A percentile compares a stretch with the other conserved stretches of the same genome.
Conservation (phyloP, 257 asterid genomes). For the Gynochthodes officinalis region DNA sequence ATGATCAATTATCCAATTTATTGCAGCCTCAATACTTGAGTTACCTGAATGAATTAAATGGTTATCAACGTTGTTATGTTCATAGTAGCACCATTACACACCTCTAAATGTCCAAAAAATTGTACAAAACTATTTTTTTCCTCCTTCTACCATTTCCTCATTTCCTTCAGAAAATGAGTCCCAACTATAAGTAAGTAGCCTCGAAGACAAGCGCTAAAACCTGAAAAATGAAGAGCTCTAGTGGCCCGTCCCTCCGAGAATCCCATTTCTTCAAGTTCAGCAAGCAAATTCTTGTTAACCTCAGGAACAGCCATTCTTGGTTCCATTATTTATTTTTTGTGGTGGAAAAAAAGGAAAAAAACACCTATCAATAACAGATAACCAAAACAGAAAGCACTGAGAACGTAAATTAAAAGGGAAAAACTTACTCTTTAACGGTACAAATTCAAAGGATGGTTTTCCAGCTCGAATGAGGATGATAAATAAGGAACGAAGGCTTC, state of each 20-base stretch:
- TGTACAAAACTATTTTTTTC: too few species aligned
- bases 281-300: conserved; percentile 45
- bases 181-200: background rate
- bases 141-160: too few species aligned
- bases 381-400: background rate
- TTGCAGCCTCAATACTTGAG: conserved; percentile 65
- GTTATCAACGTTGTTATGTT: too few species aligned
- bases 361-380: background rate
- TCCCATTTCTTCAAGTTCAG: conserved; percentile 70
- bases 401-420: background rate
- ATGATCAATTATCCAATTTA: conserved; percentile 62
- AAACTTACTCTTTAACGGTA: conserved; percentile 3
- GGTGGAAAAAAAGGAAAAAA: background rate
- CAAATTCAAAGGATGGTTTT: background rate
- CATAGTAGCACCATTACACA: too few species aligned
- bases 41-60: conserved; percentile 43
- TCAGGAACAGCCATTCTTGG: conserved; percentile 38
- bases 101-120: too few species aligned
- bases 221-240: conserved; percentile 54
- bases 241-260: conserved; percentile 51
- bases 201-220: conserved; percentile 30
- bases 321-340: background rate
- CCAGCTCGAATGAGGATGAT: background rate
- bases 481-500: background rate
- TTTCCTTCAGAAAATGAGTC: too few species aligned